Evolutionary conservation across 208 protist species (phyloP).

Genomic region (Trypanosoma rangeli): DNA sequence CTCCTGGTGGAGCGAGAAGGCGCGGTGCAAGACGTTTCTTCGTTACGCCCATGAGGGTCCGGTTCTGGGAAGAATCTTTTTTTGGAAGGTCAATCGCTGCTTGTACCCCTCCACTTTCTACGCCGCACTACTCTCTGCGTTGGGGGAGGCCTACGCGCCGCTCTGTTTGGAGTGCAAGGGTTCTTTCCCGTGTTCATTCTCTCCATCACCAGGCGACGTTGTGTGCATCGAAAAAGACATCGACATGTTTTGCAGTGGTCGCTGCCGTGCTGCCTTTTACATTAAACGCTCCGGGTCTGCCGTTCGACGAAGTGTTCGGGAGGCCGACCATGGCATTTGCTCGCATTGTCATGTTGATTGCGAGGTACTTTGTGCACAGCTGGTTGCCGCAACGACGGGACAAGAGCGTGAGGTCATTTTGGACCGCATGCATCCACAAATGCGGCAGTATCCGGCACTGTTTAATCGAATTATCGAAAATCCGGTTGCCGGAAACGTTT

Average conservation of each 20-base stretch:
- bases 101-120: constrained; percentile 9
- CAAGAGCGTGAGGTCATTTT: constrained; percentile 34
- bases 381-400: constrained; percentile 16
- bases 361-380: constrained; percentile 40
- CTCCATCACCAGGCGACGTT: constrained; percentile 38
- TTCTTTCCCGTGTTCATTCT: neutral
- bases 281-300: constrained; percentile 55
- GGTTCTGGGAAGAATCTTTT: constrained; percentile 27
- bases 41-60: constrained; percentile 12
- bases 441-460: constrained; percentile 58
- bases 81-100: constrained; percentile 25
- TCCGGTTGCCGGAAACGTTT: constrained; percentile 67
- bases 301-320: constrained; percentile 51
- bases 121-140: constrained; percentile 8
- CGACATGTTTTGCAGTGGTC: constrained; percentile 68
- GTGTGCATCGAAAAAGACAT: constrained; percentile 44
- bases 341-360: constrained; percentile 72
- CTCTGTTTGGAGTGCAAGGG: constrained; percentile 27
- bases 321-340: constrained; percentile 65
- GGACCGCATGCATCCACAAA: constrained; percentile 47
- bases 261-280: constrained; percentile 62
- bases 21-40: constrained; percentile 6
- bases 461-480: constrained; percentile 44
- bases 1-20: constrained; percentile 12
- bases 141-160: constrained; percentile 10